A percentile compares a stretch with the other conserved stretches of the same genome.
These are phyloP conservation scores for Amesomyces nigricolor DNA, from an alignment of 2,329 filamentous ascomycete genomes.

Conservation along the genomic window DNA sequence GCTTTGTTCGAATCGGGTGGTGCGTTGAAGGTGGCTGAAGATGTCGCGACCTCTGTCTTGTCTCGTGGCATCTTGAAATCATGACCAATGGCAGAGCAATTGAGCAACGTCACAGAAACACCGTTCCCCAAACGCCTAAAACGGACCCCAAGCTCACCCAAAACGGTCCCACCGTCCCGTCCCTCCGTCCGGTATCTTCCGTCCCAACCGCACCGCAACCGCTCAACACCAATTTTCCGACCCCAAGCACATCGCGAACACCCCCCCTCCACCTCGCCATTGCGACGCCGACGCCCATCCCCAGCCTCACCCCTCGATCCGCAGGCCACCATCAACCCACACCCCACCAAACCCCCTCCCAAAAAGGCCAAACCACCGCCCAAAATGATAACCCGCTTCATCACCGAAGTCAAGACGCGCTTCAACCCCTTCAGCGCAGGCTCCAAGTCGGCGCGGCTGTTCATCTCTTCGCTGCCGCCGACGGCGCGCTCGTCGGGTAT, in stretches of 20 bases:
- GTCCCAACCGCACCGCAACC: slow-evolving; percentile 1
- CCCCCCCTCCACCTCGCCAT: background rate
- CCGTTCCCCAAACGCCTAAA: background rate
- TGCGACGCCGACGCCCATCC: background rate
- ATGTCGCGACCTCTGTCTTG: background rate
- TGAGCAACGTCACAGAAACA: slow-evolving; percentile 3
- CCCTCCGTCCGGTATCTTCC: slow-evolving; percentile 10
- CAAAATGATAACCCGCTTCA: slow-evolving; percentile 77
- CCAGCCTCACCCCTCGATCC: background rate
- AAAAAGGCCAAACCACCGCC: background rate
- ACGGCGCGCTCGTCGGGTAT: slow-evolving; percentile 68
- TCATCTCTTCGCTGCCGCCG: slow-evolving; percentile 79
- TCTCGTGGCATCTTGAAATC: slow-evolving; percentile 15
- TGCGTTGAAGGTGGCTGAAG: background rate
- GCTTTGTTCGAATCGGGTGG: background rate
- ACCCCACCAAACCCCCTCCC: background rate
- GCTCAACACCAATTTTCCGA: slow-evolving; percentile 17
- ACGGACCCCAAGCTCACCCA: background rate
- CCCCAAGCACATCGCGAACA: background rate
- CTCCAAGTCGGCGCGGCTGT: slow-evolving; percentile 78
- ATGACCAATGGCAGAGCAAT: background rate
- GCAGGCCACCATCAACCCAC: background rate
- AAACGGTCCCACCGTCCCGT: slow-evolving; percentile 8
- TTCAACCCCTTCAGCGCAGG: slow-evolving; percentile 87
- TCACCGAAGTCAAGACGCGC: slow-evolving; percentile 75